Percentiles rank a stretch among this genome's conserved stretches.
These are phyloP conservation scores for Syzygium aqueum DNA, from an alignment of 345 rosid genomes.

Conservation along the genomic window DNA sequence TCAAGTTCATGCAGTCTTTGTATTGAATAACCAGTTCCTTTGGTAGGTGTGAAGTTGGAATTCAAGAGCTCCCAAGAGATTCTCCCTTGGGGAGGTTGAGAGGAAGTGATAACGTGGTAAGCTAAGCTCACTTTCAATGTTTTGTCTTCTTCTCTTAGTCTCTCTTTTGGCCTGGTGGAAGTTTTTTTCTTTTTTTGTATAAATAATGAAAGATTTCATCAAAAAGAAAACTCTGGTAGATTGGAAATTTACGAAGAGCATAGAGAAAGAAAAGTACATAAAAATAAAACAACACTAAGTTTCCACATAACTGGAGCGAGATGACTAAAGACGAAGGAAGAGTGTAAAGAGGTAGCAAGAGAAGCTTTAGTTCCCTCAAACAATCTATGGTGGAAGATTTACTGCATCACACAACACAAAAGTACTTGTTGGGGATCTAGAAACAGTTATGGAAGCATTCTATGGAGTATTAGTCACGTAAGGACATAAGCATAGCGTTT, in stretches of 20 bases:
- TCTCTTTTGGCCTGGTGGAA: neutral
- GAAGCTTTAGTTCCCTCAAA: neutral
- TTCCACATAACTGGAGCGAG: neutral
- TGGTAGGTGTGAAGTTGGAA: constrained; percentile 78
- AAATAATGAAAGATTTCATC: neutral
- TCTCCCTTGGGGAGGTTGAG: constrained; percentile 81
- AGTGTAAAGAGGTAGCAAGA: neutral
- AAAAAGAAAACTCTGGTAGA: neutral
- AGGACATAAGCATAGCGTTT: neutral
- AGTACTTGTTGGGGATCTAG: neutral
- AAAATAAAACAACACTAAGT: neutral
- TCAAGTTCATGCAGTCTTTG: neutral
- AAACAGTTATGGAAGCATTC: neutral
- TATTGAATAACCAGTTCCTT: neutral
- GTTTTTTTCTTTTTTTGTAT: neutral
- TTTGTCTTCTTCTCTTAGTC: neutral
- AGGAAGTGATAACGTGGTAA: constrained; percentile 94
- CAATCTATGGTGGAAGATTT: neutral
- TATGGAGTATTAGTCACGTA: neutral
- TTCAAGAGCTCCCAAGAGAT: constrained; percentile 74
- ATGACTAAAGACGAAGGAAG: neutral
- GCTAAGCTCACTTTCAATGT: constrained; percentile 21
- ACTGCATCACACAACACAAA: neutral
- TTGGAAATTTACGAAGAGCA: neutral
- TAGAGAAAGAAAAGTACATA: neutral